phyloP scores from a whole-genome alignment of 805 yeast genomes.

The Wickerhamiella cacticola region DNA sequence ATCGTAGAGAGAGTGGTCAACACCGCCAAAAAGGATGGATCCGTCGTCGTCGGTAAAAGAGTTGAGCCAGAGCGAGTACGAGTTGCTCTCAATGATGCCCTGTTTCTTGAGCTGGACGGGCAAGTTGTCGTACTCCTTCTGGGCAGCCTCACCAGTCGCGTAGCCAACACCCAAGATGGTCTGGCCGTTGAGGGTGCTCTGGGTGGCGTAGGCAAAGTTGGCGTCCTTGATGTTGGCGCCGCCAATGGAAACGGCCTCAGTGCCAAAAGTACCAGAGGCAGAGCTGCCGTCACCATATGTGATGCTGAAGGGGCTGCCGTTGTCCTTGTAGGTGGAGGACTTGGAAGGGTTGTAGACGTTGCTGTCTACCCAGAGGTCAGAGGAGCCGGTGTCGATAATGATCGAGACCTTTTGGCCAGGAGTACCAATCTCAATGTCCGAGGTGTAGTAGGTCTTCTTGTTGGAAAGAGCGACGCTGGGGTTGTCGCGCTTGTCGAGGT shows the following conservation, averaged over 20 bases:
- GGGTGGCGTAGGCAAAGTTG: constrained; percentile 64
- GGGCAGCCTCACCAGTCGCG: constrained; percentile 25
- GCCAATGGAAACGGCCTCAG: constrained; percentile 45
- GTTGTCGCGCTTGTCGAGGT: not conserved
- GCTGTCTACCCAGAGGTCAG: constrained; percentile 47
- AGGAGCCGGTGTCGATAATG: constrained; percentile 58
- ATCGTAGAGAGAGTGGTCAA: constrained; percentile 47
- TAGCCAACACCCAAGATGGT: constrained; percentile 39
- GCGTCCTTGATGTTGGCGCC: constrained; percentile 36
- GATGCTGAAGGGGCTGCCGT: constrained; percentile 26
- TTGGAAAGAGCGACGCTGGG: constrained; percentile 13
- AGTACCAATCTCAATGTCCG: constrained; percentile 3
- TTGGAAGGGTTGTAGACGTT: not conserved
- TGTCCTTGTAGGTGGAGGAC: constrained; percentile 5
- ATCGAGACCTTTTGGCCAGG: constrained; percentile 37
- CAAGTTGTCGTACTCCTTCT: constrained; percentile 22
- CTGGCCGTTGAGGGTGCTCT: constrained; percentile 17
- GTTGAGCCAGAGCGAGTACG: constrained; percentile 39
- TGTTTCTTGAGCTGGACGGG: constrained; percentile 29
- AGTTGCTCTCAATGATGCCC: constrained; percentile 33
- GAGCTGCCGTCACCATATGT: constrained; percentile 35
- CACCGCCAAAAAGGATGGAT: constrained; percentile 50
- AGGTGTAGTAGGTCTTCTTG: not conserved
- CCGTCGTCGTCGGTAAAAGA: constrained; percentile 22
- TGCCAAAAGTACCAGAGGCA: constrained; percentile 42